Evolutionary conservation across 1,284 basidiomycete species (phyloP), one percentile per base, ranked within the genome.

Genomic region (Irpex lacteus): DNA sequence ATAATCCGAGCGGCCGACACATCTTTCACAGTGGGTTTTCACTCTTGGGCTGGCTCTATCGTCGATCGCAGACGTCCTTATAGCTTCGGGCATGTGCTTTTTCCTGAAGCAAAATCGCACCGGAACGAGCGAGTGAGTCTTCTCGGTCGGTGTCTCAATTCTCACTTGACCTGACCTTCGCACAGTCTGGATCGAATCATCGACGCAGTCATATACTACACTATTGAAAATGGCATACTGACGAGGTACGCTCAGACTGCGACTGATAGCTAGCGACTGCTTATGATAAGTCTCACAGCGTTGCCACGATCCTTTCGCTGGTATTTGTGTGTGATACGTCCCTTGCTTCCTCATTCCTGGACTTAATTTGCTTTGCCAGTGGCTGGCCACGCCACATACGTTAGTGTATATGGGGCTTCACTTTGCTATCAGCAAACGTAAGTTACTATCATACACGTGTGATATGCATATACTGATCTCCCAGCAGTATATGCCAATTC

Each of bases 221-320:
- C n/a, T 74, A 76, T 86, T 54, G 82, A 86, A 70, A 83, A 79
- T 18, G 85, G 85, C 47, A 71, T 78, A 44, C 70, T 85, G 61
- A 85, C 83, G 21, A 81, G 81, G 84, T 84, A 60, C 8, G 68
- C 13, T 26, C 55, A 11, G 19, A 26, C 4, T 58, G 4, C 19
- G 34, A 32, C 21, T 2, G 26, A 44, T 47, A 58, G 21, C 21
- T 7, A 66, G 61, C 36, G 32, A 47, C 66, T 68, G 38, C 21
- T 47, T 21, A 8, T 38, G 60, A 55, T 52, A 50, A 3, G 34
- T 52, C 62, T 15, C 65, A 32, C 60, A 83, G 83, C 64, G 71
- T 80, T 49, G 81, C 77, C 6, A 82, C 83, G 4, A 77, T 81
- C 34, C 70, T 78, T 8, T 77, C 79, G 4, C 74, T 82, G 75